Base-by-base conservation (phyloP, 2,329 filamentous ascomycete genomes). In the Tolypocladium ophioglossoides region DNA sequence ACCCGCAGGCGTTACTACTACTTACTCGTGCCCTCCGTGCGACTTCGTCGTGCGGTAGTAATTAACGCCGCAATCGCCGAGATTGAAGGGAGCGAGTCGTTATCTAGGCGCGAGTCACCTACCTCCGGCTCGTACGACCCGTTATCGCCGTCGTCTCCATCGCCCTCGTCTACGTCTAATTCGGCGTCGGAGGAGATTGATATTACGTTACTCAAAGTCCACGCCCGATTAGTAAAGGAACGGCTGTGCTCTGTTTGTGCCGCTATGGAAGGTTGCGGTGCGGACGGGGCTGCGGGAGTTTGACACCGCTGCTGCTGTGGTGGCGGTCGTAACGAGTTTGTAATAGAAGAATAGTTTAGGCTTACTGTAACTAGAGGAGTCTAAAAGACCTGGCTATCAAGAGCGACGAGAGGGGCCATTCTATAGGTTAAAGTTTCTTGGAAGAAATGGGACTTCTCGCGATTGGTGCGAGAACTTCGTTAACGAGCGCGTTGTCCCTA, bases 31-130 rank as follows among this genome's bases (percentile, higher is more conserved):
- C 38, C 38, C 9, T 39, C 38, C 18, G 8, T 9, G n/a, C 8
- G 38, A 39, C 9, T 39, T 39, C 9, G 38, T 39, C 38, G 38
- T 39, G 18, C 18, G 18, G 18, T 6, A 39, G 38, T n/a, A 8
- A 39, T 39, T 39, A 9, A 39, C 38, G 51, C 24, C 37, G 40
- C 18, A 52, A 44, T 38, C 38, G 38, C 50, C 38, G 50, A 52
- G 38, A 52, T 52, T 34, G 38, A 52, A 40, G 50, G 38, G 34
- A 52, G 50, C 18, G 50, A 52, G 22, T 52, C 50, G 50, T n/a
- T n/a, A n/a, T 52, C 38, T 41, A 3, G 37, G 4, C 27, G 35
- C 30, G 38, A 40, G 6, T 52, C 22, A 16, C 39, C 22, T 6
- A 38, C 34, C 50, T 27, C 18, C 24, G 30, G 20, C 18, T 41